Base-by-base conservation (phyloP, 805 yeast genomes). In the Myxozyma kluyveri region DNA sequence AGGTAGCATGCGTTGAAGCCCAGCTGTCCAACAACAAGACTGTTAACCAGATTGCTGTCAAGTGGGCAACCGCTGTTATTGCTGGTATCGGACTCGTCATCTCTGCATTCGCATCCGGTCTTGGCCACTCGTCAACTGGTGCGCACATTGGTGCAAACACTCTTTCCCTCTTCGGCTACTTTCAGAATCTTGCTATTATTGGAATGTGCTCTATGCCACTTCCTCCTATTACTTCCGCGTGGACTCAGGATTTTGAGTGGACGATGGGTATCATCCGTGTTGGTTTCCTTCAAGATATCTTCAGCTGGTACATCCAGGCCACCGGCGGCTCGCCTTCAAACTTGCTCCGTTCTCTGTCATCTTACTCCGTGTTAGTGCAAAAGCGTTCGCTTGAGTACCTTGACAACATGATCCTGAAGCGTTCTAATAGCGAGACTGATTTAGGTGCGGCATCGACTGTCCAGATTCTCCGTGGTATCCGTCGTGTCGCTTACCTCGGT, bases 231-330 rank as follows among this genome's bases (percentile, higher is more conserved):
- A 98, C 97, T 3, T 88, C 96, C 2, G 90, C 98, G 2, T 91
- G 99, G 99, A 83, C 95, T 29, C 96, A 91, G 70, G 93, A 91
- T 72, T 93, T 93, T 75, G 83, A 81, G 69, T 91, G 98, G 98
- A 83, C 97, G 1, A 79, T 91, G 79, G 99, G 99, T 42, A 83
- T 91, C 59, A 86, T 93, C 62, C 77, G 78, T 48, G 80, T 82
- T 5, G 69, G 71, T 12, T 87, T 89, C 64, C 84, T 91, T 80
- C 96, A 90, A 68, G 46, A 49, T 3, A 65, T 67, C 17, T 84
- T 93, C 59, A 80, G 84, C 67, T 91, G 99, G 99, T 91, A 91
- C 68, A 83, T 91, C 47, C 96, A 91, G 71, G 74, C 96, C 5
- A 93, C 99, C 0, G 96, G 96, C 35, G 99, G 99, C 51, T 67